Base-by-base conservation (phyloP, 2,329 filamentous ascomycete genomes). In the Colletotrichum gigasporum region DNA sequence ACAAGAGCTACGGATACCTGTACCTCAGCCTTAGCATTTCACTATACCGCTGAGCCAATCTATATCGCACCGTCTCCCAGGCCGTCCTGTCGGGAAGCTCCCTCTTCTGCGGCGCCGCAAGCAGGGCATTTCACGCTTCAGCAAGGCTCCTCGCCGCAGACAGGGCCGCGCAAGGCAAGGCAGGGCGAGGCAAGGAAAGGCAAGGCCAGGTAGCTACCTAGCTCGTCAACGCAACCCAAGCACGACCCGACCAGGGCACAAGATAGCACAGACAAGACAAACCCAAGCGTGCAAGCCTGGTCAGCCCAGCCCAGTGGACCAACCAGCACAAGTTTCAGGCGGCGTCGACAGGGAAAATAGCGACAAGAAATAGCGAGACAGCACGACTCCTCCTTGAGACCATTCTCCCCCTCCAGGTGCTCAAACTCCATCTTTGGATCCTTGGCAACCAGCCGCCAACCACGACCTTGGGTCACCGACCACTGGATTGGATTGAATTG, bases 301-400 rank as follows among this genome's bases (percentile, higher is more conserved):
- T 52, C 54, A 61, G 61, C 48, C 56, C 48, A 55, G 62, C 39
- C 32, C 56, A 50, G 48, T 65, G 55, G 57, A 61, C 51, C 50
- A 58, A 47, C 28, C 50, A 58, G 52, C 28, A 48, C n/a, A 26
- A 34, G 63, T 65, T 63, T 63, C 63, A 65, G 63, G 51, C 63
- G 51, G 50, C 58, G 32, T 48, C 51, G 52, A 63, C 58, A 56
- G 63, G 59, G 63, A 39, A 65, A 44, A 41, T 34, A 44, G 56
- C 44, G 37, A 45, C 34, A 44, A 52, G 28, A n/a, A 41, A 32
- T 41, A 39, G 44, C 47, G 45, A 45, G 45, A 47, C 32, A 34
- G 52, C 51, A 57, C 41, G 37, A 42, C 59, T 63, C 51, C 53
- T 63, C 42, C 44, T 51, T 58, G 59, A 58, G 59, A 51, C 59